These are phyloP conservation scores for Trametes sanguinea DNA, from an alignment of 768 basidiomycete genomes.

Conservation along the genomic window DNA sequence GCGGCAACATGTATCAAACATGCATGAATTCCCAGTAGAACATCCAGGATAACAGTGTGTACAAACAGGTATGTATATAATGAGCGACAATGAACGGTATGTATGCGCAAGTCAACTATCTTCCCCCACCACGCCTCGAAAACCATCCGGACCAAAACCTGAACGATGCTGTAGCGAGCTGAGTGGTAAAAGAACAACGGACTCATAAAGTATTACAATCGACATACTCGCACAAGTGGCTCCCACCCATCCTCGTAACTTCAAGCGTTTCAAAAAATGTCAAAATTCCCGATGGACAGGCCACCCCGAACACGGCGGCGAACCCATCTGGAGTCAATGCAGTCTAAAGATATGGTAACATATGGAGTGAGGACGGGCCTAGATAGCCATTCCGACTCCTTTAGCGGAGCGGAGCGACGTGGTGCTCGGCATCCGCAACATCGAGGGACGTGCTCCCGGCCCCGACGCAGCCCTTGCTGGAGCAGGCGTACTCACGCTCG, in stretches of 20 bases:
- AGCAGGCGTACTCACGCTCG: background rate
- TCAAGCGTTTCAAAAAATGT: background rate
- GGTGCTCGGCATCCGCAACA: conserved; percentile 28
- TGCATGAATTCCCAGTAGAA: background rate
- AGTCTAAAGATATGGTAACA: conserved; percentile 1
- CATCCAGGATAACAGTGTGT: conserved; percentile 13
- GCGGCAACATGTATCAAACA: background rate
- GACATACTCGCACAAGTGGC: conserved; percentile 11
- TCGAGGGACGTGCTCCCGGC: conserved; percentile 16
- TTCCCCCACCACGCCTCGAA: background rate
- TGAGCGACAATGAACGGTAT: conserved; percentile 11
- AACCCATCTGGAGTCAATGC: background rate
- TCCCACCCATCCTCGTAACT: background rate
- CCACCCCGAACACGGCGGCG: background rate
- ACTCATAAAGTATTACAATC: conserved; percentile 14
- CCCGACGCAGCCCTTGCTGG: background rate
- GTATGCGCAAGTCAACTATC: background rate
- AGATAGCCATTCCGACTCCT: conserved; percentile 22
- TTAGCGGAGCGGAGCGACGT: conserved; percentile 19
- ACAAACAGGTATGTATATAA: conserved; percentile 11
- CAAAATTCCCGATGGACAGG: no score
- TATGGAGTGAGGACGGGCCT: background rate
- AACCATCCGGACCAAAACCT: background rate
- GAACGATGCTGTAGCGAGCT: background rate
- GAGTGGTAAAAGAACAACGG: conserved; percentile 7